Evolutionary conservation across 2,329 filamentous ascomycete species (phyloP).

Genomic region (Epichloe uncinata): DNA sequence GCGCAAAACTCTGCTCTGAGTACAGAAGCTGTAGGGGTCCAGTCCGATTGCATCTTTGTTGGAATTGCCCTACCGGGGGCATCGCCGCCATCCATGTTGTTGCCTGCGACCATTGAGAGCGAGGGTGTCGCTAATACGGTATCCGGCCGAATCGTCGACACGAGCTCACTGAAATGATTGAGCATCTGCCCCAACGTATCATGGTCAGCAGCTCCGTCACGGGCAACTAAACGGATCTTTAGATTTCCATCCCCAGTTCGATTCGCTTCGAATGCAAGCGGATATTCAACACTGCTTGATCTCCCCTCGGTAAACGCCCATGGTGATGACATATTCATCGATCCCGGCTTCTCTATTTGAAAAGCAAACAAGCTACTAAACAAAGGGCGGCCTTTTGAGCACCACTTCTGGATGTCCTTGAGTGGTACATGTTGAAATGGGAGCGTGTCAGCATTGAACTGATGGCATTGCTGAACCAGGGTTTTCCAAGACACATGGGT

Average conservation of each 20-base stretch:
- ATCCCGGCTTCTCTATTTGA: constrained; percentile 36
- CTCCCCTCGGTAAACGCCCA: constrained; percentile 41
- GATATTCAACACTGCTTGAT: constrained; percentile 48
- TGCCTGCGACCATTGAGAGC: background rate
- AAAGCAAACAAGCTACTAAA: constrained; percentile 81
- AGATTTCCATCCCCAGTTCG: constrained; percentile 35
- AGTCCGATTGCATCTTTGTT: background rate
- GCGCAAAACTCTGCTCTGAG: constrained; percentile 50
- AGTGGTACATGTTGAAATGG: constrained; percentile 62
- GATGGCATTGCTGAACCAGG: constrained; percentile 51
- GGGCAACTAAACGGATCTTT: constrained; percentile 45
- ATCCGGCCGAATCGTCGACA: constrained; percentile 6
- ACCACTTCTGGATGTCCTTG: constrained; percentile 71
- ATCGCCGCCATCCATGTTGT: background rate
- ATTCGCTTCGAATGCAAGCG: constrained; percentile 63
- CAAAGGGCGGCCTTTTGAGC: constrained; percentile 42
- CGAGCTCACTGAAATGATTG: constrained; percentile 21
- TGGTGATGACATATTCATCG: constrained; percentile 19
- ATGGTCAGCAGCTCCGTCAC: constrained; percentile 25
- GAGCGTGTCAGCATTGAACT: constrained; percentile 53
- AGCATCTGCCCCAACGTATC: constrained; percentile 22
- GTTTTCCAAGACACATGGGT: constrained; percentile 41
- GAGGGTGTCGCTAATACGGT: background rate
- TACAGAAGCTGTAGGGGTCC: constrained; percentile 25
- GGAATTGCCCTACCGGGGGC: background rate